Base-by-base conservation (phyloP, 2,329 filamentous ascomycete genomes). In the Monascus ruber region DNA sequence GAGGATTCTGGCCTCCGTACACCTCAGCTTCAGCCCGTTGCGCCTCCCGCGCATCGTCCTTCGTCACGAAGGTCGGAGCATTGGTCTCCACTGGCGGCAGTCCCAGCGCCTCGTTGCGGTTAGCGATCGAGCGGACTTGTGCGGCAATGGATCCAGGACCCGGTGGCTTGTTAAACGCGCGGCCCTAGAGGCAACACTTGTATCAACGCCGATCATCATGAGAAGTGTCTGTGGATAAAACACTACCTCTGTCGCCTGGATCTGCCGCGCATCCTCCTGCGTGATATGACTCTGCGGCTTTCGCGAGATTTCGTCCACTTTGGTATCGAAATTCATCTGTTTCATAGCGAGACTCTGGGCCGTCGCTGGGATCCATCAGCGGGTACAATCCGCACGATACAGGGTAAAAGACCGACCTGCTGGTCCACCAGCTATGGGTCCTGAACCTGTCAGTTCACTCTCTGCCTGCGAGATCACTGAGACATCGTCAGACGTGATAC, bases 271-370 rank as follows among this genome's bases (percentile, higher is more conserved):
- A 45, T 60, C 57, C 11, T 55, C 44, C 33, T 52, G 47, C 11
- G 55, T 58, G 24, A 59, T 59, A 25, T 57, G 48, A n/a, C 46
- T 56, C 24, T 47, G 52, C 6, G 56, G 56, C 35, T 62, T 62
- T 2, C 51, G 42, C 5, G 53, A 47, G 4, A 59, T 34, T 29
- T 59, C 55, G 9, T 60, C 52, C 1, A 58, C 24, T 35, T 55
- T 58, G 24, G 42, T 50, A 34, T 62, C 54, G 11, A 60, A 60
- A 24, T 58, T 58, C 49, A 54, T 58, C 39, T 60, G 56, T 31
- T 49, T 44, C 47, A 57, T 58, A 0, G 52, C 53, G 17, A 60
- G 45, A 33, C 54, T 54, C 11, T 60, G 57, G 1, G 56, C 58
- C 7, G 53, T 59, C 6, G 56, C 58, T 60, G 11, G 4, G 7